Evolutionary conservation across 768 basidiomycete species (phyloP), one percentile per base, ranked within the genome.

Genomic region (Lentinula edodes): DNA sequence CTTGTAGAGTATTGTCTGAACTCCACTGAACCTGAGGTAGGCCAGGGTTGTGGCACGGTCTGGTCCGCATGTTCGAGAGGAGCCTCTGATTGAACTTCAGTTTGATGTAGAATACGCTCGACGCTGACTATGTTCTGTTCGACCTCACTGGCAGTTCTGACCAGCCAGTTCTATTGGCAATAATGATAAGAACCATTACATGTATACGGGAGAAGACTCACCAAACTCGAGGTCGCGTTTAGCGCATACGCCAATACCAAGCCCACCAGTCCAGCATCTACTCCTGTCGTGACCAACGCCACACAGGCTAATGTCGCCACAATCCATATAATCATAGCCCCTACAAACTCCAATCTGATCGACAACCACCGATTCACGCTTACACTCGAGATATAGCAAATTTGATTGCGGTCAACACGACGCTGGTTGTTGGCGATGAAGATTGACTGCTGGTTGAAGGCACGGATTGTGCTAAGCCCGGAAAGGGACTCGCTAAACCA

Each of bases 101-200:
- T 86, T 67, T 97, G 95, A 66, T 95, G 87, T 32, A 91, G 71
- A 57, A 95, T 89, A 5, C 93, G 87, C 71, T 96, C 94, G 15
- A 93, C 90, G 67, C 90, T 91, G 62, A 94, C 91, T 66, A 93
- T 88, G 65, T 91, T 92, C 67, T 94, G 90, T 69, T 96, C 94
- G 12, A 94, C 91, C 71, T 95, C 94, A 66, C 87, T 90, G 2
- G 89, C 87, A 13, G 87, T 87, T 35, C 90, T 83, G 32, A 93
- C 90, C 6, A 92, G 79, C 90, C 90, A 91, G 67, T 91, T 90
- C 87, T 91, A 63, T 18, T 6, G 36, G 28, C 28, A 32, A 63
- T 41, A 4, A n/a, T 65, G 36, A 66, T 43, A 8, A 35, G 16
- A 39, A 15, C 20, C 5, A 18, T 18, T 9, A n/a, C 51, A 16